A percentile compares a stretch with the other conserved stretches of the same genome.
These are phyloP conservation scores for Tolypocladium sp. DNA, from an alignment of 2,329 filamentous ascomycete species.

Conservation along the genomic window DNA sequence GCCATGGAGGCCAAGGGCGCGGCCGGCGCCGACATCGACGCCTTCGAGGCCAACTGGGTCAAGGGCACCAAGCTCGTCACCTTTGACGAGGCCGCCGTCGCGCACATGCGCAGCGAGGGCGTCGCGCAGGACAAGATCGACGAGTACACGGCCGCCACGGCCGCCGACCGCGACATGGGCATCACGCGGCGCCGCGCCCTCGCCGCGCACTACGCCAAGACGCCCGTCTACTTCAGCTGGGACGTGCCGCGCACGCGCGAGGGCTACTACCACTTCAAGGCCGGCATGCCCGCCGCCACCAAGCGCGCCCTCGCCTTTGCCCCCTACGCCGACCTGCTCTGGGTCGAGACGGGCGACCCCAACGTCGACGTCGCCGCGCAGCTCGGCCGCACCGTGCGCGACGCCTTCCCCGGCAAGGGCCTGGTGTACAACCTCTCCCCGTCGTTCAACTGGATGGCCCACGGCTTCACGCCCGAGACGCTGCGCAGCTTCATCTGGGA, in stretches of 20 bases:
- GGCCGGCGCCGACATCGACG: slow-evolving; percentile 70
- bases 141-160: slow-evolving; percentile 55
- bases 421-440: slow-evolving; percentile 95
- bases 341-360: slow-evolving; percentile 93
- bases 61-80: slow-evolving; percentile 76
- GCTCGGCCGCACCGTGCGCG: slow-evolving; percentile 70
- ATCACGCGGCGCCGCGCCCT: slow-evolving; percentile 68
- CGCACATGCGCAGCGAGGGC: slow-evolving; percentile 60
- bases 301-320: slow-evolving; percentile 90
- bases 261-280: slow-evolving; percentile 85
- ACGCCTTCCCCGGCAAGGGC: slow-evolving; percentile 65
- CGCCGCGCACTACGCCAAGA: slow-evolving; percentile 56
- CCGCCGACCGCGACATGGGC: slow-evolving; percentile 62
- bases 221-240: slow-evolving; percentile 74
- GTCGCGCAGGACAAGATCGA: slow-evolving; percentile 55
- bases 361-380: slow-evolving; percentile 65
- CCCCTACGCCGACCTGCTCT: slow-evolving; percentile 87
- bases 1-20: slow-evolving; percentile 79
- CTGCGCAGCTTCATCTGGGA: slow-evolving; percentile 95
- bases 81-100: slow-evolving; percentile 82
- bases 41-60: slow-evolving; percentile 81
- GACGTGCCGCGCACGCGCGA: slow-evolving; percentile 89
- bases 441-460: slow-evolving; percentile 97
- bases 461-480: slow-evolving; percentile 77
- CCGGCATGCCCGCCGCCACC: slow-evolving; percentile 76